These are phyloP conservation scores for Oryza officinalis DNA, from an alignment of 176 grass and related monocot species.

Conservation along the genomic window DNA sequence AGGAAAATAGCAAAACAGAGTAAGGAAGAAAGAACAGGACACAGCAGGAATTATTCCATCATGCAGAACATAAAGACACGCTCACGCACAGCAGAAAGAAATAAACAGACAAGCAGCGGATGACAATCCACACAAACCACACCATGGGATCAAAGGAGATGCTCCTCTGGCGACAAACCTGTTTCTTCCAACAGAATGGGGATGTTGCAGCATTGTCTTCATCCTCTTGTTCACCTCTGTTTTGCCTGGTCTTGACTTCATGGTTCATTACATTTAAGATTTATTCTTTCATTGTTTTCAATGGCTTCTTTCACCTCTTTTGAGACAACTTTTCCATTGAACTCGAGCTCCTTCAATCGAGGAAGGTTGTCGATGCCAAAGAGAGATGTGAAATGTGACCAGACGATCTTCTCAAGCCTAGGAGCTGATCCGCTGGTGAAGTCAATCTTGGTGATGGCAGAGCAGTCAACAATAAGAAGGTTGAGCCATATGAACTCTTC, in stretches of 20 bases:
- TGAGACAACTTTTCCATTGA: background rate
- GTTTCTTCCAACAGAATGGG: background rate
- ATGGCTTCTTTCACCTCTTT: background rate
- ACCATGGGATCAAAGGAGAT: background rate
- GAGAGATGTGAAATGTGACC: background rate
- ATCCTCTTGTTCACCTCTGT: background rate
- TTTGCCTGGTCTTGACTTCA: background rate
- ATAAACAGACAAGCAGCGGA: background rate
- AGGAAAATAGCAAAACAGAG: too few relatives aligned
- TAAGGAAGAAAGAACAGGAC: too few relatives aligned
- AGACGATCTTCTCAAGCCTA: background rate
- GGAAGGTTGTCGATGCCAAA: background rate
- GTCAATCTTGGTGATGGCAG: background rate
- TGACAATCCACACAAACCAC: background rate
- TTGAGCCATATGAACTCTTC: too few relatives aligned
- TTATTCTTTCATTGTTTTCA: background rate
- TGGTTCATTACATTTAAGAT: background rate
- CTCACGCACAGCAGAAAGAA: background rate
- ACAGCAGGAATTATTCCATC: too few relatives aligned
- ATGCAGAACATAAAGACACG: too few relatives aligned
- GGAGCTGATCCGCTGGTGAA: background rate
- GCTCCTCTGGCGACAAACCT: background rate
- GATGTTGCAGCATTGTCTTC: background rate
- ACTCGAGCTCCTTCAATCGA: slow-evolving; percentile 9
- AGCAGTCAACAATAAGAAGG: too few relatives aligned